Evolutionary conservation across 495 filamentous ascomycete genomes (phyloP), one percentile per base, ranked within the genome.

Genomic region (Aspergillus cavernicola): DNA sequence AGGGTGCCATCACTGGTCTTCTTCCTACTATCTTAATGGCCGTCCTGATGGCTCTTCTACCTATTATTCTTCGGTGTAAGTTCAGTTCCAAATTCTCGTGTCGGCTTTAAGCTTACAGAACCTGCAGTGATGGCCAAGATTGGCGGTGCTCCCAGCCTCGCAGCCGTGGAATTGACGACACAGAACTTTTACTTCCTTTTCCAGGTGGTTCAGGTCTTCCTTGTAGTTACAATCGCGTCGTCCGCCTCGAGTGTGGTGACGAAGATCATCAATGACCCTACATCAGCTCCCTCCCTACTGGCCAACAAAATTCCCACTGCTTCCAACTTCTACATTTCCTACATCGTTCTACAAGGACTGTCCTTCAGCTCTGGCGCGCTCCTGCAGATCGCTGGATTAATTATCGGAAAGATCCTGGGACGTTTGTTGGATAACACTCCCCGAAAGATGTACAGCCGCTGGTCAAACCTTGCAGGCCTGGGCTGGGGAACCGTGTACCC

Each of bases 181-280:
- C 93, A 98, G 65, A 95, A 95, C 63, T 88, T 79, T 42, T 98
- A 95, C 76, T 98, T 97, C 63, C 80, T 78, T 15, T 98, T 97
- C 80, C 92, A 96, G 67, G 87, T 98, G 36, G 78, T 98, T 24
- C 92, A 98, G 68, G 88, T 96, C 15, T 98, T 97, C 77, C 74
- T 98, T 44, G 82, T 98, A 24, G 79, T 90, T 2, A 97, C 93
- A 2, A 36, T 96, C 23, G 73, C 86, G 15, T 89, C 91, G 12
- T 77, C 90, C 1, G 80, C 87, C 2, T 61, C 75, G 23, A 70
- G 68, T 55, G 70, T 75, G 6, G 82, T 81, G 40, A 57, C 67
- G n/a, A 39, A 77, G 20, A 92, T 97, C 56, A 74, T 80, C 36
- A 23, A 82, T 0, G 56, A 88, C 3, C 95, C 93, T 6, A 57